Evolutionary conservation across 176 grass and related monocot genomes (phyloP).

Genomic region (Carex parvula): DNA sequence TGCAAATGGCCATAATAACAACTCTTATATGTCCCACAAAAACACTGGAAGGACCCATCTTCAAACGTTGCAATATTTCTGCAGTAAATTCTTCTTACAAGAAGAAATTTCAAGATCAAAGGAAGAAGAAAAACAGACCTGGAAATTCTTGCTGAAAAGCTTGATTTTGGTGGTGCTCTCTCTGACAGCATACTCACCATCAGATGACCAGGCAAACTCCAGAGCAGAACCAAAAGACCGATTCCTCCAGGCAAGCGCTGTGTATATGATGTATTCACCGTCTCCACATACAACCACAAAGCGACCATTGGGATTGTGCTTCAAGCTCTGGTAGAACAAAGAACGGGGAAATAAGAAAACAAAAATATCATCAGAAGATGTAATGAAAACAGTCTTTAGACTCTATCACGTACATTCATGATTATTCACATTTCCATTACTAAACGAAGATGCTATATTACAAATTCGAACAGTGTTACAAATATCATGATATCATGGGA

Average conservation of each 20-base stretch:
- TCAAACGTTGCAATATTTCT: background rate
- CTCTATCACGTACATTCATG: background rate
- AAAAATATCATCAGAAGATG: background rate
- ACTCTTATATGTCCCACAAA: background rate
- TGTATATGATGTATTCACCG: slow-evolving; percentile 96
- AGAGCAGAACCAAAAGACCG: slow-evolving; percentile 91
- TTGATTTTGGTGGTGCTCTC: slow-evolving; percentile 97
- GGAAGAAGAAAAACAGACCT: slow-evolving; percentile 40
- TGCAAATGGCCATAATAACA: background rate
- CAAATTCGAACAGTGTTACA: background rate
- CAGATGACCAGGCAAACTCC: slow-evolving; percentile 91
- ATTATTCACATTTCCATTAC: background rate
- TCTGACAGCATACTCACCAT: slow-evolving; percentile 89
- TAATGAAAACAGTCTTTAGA: background rate
- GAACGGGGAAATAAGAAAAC: background rate
- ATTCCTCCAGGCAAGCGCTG: slow-evolving; percentile 95
- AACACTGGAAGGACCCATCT: background rate
- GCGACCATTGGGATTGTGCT: slow-evolving; percentile 94
- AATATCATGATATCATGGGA: background rate
- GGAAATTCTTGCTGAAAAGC: slow-evolving; percentile 83
- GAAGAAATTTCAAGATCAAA: background rate
- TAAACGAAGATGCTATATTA: background rate
- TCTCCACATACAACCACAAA: slow-evolving; percentile 99
- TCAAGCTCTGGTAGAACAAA: slow-evolving; percentile 73
- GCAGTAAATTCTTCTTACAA: background rate